Evolutionary conservation across 768 basidiomycete species (phyloP), one percentile per base, ranked within the genome.

Genomic region (Trichaptum fuscoviolaceum): DNA sequence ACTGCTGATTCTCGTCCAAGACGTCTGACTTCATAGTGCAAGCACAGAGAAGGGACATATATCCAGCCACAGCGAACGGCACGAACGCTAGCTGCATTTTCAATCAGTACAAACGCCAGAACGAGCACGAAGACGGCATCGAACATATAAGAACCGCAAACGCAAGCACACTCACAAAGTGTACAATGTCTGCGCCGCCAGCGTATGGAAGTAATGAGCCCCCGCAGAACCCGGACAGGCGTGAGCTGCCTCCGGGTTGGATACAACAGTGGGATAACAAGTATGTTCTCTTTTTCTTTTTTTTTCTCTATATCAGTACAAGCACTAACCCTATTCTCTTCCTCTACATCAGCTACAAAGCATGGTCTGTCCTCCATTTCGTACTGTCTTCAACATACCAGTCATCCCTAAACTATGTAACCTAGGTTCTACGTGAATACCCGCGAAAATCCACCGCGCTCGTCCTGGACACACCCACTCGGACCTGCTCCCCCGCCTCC

Each of bases 391-490:
- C 27, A 57, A 34, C 6, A 35, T 23, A 18, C 7, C 52, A 35
- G 65, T 26, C 52, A 24, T 34, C 57, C 42, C 52, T 66, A 27
- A 15, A 65, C 26, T 18, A 10, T 34, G 35, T 7, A 0, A 1
- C 34, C 20, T 68, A 92, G 91, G 91, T 93, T 85, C 80, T 93
- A 93, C 69, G 89, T 93, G 59, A 86, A 92, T 70, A 90, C 88
- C 0, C 74, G 71, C 26, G 82, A 83, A 59, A 76, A 80, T 20
- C 90, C 91, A 4, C 87, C 89, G 0, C 81, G 83, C 23, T 85
- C 88, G 42, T 83, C 81, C 17, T 93, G 91, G 91, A 80, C 77
- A 0, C 91, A 92, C 70, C 91, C 91, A 0, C 75, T 83, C n/a
- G 88, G 87, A 3, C 79, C 85, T 5, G 75, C 81, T 3, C 74